phyloP scores from a whole-genome alignment of 2,329 filamentous ascomycete genomes.

The Fonsecaea multimorphosa region DNA sequence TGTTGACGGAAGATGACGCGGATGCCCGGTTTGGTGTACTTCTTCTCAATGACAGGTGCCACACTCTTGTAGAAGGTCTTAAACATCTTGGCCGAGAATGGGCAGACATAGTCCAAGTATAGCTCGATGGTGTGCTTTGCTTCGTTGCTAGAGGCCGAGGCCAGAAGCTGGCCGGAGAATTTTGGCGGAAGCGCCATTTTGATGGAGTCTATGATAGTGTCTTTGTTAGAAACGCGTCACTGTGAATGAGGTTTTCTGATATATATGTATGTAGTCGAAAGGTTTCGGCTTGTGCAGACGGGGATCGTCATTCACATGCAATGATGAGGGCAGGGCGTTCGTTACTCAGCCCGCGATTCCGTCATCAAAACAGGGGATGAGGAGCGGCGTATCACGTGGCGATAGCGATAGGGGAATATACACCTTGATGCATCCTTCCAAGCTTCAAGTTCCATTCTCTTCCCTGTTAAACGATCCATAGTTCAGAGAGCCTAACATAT shows the following conservation, averaged over 20 bases:
- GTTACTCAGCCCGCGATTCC: conserved; percentile 24
- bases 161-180: conserved; percentile 60
- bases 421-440: neutral
- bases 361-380: conserved; percentile 14
- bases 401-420: neutral
- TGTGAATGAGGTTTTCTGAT: neutral
- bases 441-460: neutral
- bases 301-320: conserved; percentile 9
- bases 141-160: conserved; percentile 50
- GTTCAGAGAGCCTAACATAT: neutral
- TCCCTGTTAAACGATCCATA: neutral
- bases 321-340: neutral
- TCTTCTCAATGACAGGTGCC: conserved; percentile 66
- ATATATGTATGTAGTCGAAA: neutral
- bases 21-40: conserved; percentile 64
- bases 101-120: conserved; percentile 92
- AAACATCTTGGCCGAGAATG: conserved; percentile 76
- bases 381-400: neutral
- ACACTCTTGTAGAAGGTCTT: conserved; percentile 73
- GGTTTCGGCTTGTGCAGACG: neutral
- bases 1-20: conserved; percentile 85
- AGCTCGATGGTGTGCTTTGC: conserved; percentile 60
- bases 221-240: neutral
- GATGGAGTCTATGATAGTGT: neutral
- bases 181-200: conserved; percentile 67